Conservation (phyloP, 495 filamentous ascomycete genomes). For the Aspergillus mulundensis region DNA sequence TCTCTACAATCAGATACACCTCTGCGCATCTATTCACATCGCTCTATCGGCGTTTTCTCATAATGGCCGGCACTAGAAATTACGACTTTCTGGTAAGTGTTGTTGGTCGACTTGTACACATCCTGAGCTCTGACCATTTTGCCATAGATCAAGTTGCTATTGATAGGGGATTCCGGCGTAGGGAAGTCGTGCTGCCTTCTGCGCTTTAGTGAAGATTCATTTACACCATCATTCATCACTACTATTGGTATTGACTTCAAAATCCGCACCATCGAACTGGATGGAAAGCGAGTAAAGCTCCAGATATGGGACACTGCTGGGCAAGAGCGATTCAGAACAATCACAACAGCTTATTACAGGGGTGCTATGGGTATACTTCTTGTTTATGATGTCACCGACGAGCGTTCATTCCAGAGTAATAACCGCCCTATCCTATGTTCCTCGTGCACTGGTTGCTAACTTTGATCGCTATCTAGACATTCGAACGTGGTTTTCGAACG, state of each 20-base stretch:
- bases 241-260: slow-evolving; percentile 99
- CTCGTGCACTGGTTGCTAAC: not conserved
- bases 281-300: slow-evolving; percentile 96
- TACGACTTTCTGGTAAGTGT: slow-evolving; percentile 91
- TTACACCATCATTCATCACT: slow-evolving; percentile 97
- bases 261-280: slow-evolving; percentile 96
- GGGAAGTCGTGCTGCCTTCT: slow-evolving; percentile 98
- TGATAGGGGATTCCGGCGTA: slow-evolving; percentile 97
- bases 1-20: not conserved
- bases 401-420: slow-evolving; percentile 95
- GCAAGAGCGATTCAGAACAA: slow-evolving; percentile 96
- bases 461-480: slow-evolving; percentile 62
- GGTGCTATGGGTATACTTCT: slow-evolving; percentile 98
- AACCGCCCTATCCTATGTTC: slow-evolving; percentile 9
- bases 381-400: slow-evolving; percentile 98
- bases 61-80: slow-evolving; percentile 93
- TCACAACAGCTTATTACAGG: slow-evolving; percentile 97
- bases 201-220: slow-evolving; percentile 98
- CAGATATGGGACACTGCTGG: slow-evolving; percentile 99
- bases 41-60: slow-evolving; percentile 15
- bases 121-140: slow-evolving; percentile 6
- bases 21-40: not conserved
- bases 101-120: not conserved
- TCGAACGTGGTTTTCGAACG: slow-evolving; percentile 98
- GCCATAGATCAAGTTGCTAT: slow-evolving; percentile 89